These are phyloP conservation scores for Whalleya microplaca DNA, from an alignment of 2,329 filamentous ascomycete genomes.

Conservation along the genomic window DNA sequence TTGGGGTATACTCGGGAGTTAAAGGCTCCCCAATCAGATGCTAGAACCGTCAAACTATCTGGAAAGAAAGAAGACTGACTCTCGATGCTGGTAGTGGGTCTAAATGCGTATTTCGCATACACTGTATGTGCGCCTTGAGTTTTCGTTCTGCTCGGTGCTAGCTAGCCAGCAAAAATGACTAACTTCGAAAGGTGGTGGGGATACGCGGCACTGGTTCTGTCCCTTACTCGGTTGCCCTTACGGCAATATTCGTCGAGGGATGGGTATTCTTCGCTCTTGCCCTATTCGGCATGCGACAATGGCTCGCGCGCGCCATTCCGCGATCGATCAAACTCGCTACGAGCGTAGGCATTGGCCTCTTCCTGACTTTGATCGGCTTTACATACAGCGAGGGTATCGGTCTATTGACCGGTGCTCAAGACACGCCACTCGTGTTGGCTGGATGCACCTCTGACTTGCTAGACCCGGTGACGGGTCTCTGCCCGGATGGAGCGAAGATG, in stretches of 20 bases:
- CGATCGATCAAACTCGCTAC: slow-evolving; percentile 85
- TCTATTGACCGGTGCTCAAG: slow-evolving; percentile 68
- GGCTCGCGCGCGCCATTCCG: slow-evolving; percentile 83
- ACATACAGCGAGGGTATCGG: slow-evolving; percentile 85
- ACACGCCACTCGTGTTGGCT: slow-evolving; percentile 74
- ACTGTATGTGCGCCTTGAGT: slow-evolving; percentile 40
- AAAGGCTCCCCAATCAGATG: too few relatives aligned
- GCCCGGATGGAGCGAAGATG: slow-evolving; percentile 72
- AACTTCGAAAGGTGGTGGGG: slow-evolving; percentile 60
- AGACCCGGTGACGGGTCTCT: slow-evolving; percentile 55
- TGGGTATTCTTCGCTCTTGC: slow-evolving; percentile 83
- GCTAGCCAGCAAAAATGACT: too few relatives aligned
- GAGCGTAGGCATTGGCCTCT: slow-evolving; percentile 83
- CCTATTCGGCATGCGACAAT: slow-evolving; percentile 80
- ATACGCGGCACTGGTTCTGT: slow-evolving; percentile 74
- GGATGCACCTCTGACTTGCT: slow-evolving; percentile 61
- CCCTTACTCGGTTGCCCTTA: slow-evolving; percentile 75
- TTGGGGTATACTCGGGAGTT: too few relatives aligned
- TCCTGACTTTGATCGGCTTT: slow-evolving; percentile 74
- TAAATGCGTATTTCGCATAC: slow-evolving; percentile 86
- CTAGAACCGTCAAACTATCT: too few relatives aligned
- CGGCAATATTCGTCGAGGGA: slow-evolving; percentile 87
- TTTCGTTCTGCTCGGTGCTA: too few relatives aligned
- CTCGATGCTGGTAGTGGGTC: too few relatives aligned
- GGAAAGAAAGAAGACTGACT: too few relatives aligned